Base-by-base conservation (phyloP, 306 rosid species). In the Pueraria montana region DNA sequence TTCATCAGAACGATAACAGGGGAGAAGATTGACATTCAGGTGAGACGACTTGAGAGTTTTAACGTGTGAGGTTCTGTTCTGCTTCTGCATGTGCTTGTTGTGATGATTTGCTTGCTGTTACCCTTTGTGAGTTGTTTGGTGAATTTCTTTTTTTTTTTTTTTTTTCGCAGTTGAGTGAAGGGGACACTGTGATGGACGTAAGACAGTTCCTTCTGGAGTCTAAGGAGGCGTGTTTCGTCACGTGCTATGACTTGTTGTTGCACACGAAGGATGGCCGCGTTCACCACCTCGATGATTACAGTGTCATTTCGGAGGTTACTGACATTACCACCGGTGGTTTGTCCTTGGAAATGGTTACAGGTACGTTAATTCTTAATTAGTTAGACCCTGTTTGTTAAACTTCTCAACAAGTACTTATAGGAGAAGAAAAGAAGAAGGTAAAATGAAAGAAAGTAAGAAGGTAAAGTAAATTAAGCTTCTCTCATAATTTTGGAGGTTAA, bases 311-410 rank as follows among this genome's bases (percentile, higher is more conserved):
- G 2, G 98, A 92, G 83, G 97, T 94, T 43, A 90, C 95, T 88
- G 98, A 94, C 68, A 92, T 94, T 78, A 94, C 95, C 12, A 10
- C 82, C 45, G 95, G 95, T 72, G 95, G 92, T 58, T 90, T 94
- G 83, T 89, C 87, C 62, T 90, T 94, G 86, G 98, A 94, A 90
- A 92, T 94, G 95, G 91, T 90, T 66, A 92, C 98, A 38, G 98
- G 97, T 94, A 91, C 13, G 38, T 8, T 52, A 52, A 52, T 13
- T 49, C 5, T 46, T 2, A 46, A 46, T 46, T 14, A 46, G n/a
- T 9, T 9, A 43, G 48, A 43, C 12, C 13, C 40, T 36, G 40
- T 36, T 36, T 36, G 40, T 36, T 36, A 36, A 36, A 3, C n/a
- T n/a, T n/a, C n/a, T n/a, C n/a, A n/a, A n/a, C n/a, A n/a, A n/a